Percentiles rank a stretch among this genome's conserved stretches.
Conservation (phyloP, 1,139 yeast species). For the Debaryomycetaceae sp. region DNA sequence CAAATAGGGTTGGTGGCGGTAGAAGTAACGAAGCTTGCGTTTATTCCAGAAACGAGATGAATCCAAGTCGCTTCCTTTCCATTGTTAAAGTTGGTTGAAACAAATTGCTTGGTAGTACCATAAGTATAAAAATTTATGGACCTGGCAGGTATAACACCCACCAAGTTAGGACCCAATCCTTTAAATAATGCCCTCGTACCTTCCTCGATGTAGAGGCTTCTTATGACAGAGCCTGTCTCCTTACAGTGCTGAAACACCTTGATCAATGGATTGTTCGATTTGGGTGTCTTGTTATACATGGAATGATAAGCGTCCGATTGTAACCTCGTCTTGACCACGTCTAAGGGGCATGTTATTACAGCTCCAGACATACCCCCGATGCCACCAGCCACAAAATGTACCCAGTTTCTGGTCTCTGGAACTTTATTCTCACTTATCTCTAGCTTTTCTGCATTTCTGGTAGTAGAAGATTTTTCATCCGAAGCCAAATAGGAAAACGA, state of each 20-base stretch:
- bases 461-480: conserved; percentile 60
- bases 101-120: conserved; percentile 79
- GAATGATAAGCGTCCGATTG: conserved; percentile 76
- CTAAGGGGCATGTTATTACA: conserved; percentile 87
- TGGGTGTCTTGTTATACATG: conserved; percentile 39
- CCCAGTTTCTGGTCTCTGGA: conserved; percentile 70
- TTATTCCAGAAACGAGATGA: conserved; percentile 83
- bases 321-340: conserved; percentile 91
- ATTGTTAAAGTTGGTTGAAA: conserved; percentile 60
- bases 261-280: conserved; percentile 35
- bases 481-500: conserved; percentile 64
- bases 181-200: conserved; percentile 85
- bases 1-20: conserved; percentile 99
- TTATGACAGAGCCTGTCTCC: conserved; percentile 76
- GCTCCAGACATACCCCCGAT: conserved; percentile 98
- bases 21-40: conserved; percentile 92
- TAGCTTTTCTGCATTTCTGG: conserved; percentile 25
- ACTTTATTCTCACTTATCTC: conserved; percentile 6
- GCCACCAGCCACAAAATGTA: conserved; percentile 99
- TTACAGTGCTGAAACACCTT: conserved; percentile 66
- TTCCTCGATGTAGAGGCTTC: conserved; percentile 66
- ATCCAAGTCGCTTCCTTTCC: conserved; percentile 83
- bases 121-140: conserved; percentile 95
- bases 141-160: conserved; percentile 98
- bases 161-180: conserved; percentile 94